Conservation (phyloP, 2,329 filamentous ascomycete species). For the Neobulgaria alba region DNA sequence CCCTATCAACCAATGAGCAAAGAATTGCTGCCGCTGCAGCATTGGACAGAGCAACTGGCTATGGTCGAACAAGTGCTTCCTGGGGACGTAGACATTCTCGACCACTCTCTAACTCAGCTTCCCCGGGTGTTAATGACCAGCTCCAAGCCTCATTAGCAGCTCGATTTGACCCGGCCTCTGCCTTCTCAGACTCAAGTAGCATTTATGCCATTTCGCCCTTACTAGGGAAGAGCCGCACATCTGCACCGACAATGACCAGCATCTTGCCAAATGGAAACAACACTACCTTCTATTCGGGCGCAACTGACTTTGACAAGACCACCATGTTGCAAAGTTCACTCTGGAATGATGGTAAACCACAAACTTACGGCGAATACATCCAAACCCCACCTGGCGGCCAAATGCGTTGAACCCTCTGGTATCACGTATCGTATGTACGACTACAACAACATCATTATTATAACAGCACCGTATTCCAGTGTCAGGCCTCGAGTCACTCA, state of each 20-base stretch:
- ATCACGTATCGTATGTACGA: not conserved
- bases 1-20: slow-evolving; percentile 16
- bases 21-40: slow-evolving; percentile 16
- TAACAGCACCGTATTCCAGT: not conserved
- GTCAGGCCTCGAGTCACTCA: not conserved
- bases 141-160: slow-evolving; percentile 19
- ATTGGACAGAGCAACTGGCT: slow-evolving; percentile 21
- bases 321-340: slow-evolving; percentile 27
- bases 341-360: slow-evolving; percentile 19
- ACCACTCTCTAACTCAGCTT: slow-evolving; percentile 6
- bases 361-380: slow-evolving; percentile 28
- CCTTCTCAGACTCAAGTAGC: slow-evolving; percentile 43
- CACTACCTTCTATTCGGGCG: slow-evolving; percentile 18
- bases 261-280: slow-evolving; percentile 15
- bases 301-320: slow-evolving; percentile 21
- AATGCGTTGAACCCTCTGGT: slow-evolving; percentile 27
- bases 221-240: too few relatives aligned
- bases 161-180: slow-evolving; percentile 21
- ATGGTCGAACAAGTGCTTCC: slow-evolving; percentile 4
- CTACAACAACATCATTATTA: not conserved
- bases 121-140: slow-evolving; percentile 16
- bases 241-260: slow-evolving; percentile 4
- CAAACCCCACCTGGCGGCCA: slow-evolving; percentile 41
- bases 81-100: slow-evolving; percentile 11
- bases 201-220: slow-evolving; percentile 39